Percentiles rank a stretch among this genome's conserved stretches.
phyloP scores from a whole-genome alignment of 148 eudicot species.

The Drosera capensis region DNA sequence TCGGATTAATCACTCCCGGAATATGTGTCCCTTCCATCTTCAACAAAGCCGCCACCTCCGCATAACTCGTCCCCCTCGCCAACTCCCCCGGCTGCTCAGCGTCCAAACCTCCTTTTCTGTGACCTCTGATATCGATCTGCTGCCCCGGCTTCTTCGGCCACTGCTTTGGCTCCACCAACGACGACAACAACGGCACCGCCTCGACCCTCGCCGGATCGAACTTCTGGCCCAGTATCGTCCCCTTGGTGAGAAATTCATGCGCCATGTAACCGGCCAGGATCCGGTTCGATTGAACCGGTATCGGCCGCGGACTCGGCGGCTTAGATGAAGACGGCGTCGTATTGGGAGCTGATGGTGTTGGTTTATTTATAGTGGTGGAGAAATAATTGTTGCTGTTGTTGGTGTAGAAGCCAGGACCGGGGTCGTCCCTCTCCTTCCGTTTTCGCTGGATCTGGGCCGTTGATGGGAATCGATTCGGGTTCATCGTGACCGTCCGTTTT shows the following conservation, averaged over 20 bases:
- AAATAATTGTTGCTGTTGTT: background rate
- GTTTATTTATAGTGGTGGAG: background rate
- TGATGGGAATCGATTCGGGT: background rate
- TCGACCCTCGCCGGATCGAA: constrained; percentile 33
- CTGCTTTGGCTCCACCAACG: constrained; percentile 8
- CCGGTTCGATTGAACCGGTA: constrained; percentile 11
- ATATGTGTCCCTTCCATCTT: constrained; percentile 30
- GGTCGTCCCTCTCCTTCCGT: background rate
- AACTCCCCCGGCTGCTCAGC: background rate
- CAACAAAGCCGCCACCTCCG: constrained; percentile 25
- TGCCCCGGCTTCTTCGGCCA: constrained; percentile 6
- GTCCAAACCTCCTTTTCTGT: background rate
- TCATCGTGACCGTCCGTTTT: constrained; percentile 2
- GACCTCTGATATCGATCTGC: background rate
- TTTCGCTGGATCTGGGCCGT: constrained; percentile 1
- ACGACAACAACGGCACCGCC: constrained; percentile 9
- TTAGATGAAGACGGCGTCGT: constrained; percentile 1
- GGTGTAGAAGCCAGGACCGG: background rate
- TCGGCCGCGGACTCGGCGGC: constrained; percentile 1
- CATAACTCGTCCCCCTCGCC: constrained; percentile 11
- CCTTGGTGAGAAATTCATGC: constrained; percentile 24
- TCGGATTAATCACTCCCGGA: constrained; percentile 37
- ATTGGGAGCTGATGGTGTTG: background rate
- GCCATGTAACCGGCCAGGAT: constrained; percentile 28
- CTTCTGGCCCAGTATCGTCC: constrained; percentile 26